phyloP scores from a whole-genome alignment of 495 filamentous ascomycete species.

The Zalerion maritima region DNA sequence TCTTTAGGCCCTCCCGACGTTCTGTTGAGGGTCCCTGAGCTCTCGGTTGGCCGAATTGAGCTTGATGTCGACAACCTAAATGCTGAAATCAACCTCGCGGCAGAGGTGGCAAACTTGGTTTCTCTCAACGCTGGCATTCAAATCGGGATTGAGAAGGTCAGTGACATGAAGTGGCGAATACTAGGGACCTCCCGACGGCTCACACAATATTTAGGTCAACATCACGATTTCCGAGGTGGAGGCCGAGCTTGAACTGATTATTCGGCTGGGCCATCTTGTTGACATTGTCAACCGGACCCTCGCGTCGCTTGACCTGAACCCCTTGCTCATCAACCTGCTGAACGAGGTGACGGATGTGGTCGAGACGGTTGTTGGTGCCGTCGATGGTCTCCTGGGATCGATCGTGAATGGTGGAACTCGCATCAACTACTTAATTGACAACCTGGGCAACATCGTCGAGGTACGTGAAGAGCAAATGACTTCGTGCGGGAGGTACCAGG shows the following conservation, averaged over 20 bases:
- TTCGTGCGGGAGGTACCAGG: no score
- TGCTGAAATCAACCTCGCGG: conserved; percentile 41
- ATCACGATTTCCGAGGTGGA: conserved; percentile 43
- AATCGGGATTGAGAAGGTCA: conserved; percentile 34
- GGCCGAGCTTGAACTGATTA: conserved; percentile 38
- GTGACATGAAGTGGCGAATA: no score
- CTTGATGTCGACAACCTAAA: conserved; percentile 38
- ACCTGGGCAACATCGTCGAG: conserved; percentile 44
- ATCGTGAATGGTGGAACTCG: conserved; percentile 36
- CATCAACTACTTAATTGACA: conserved; percentile 41
- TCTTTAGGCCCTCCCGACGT: conserved; percentile 45
- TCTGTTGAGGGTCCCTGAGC: conserved; percentile 34
- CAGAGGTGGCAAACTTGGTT: conserved; percentile 38
- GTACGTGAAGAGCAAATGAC: no score
- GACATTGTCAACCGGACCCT: conserved; percentile 45
- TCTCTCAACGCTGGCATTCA: conserved; percentile 39
- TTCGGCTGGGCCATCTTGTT: conserved; percentile 39
- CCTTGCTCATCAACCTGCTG: conserved; percentile 37
- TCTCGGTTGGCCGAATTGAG: conserved; percentile 40
- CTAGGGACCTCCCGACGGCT: no score
- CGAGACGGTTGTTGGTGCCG: conserved; percentile 34
- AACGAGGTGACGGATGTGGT: conserved; percentile 35
- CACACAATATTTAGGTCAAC: no score
- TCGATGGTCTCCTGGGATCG: conserved; percentile 37
- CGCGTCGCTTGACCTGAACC: conserved; percentile 39